Evolutionary conservation across 2,329 filamentous ascomycete species (phyloP).

Genomic region (Monilinia aucupariae): DNA sequence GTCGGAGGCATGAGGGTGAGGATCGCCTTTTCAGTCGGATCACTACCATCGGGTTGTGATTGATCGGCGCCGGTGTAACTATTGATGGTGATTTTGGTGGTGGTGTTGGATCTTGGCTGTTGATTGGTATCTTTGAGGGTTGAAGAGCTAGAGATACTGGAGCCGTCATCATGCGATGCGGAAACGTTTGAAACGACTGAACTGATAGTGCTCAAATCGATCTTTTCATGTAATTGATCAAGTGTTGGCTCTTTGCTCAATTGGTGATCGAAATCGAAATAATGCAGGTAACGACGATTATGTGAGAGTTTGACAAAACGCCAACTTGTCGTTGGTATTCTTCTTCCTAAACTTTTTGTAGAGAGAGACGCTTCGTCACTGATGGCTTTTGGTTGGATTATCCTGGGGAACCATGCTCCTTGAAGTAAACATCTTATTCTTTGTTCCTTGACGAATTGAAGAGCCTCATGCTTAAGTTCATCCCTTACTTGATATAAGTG

Average conservation of each 20-base stretch:
- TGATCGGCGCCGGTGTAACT: constrained; percentile 48
- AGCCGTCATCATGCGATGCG: constrained; percentile 43
- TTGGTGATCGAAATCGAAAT: constrained; percentile 72
- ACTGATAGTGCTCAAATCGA: constrained; percentile 82
- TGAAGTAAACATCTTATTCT: constrained; percentile 82
- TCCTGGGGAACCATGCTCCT: constrained; percentile 74
- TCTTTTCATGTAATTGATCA: constrained; percentile 69
- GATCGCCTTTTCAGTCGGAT: constrained; percentile 61
- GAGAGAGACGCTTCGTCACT: constrained; percentile 35
- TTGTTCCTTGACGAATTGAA: constrained; percentile 97
- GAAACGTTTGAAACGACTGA: constrained; percentile 87
- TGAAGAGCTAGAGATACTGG: constrained; percentile 40
- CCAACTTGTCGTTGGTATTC: constrained; percentile 44
- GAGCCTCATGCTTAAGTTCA: constrained; percentile 80
- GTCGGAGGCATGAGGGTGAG: constrained; percentile 77
- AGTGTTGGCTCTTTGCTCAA: constrained; percentile 61
- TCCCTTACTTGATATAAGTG: constrained; percentile 88
- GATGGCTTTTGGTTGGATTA: constrained; percentile 42
- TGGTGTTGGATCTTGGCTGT: constrained; percentile 35
- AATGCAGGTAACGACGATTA: constrained; percentile 85
- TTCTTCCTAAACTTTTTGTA: constrained; percentile 18
- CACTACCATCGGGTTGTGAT: constrained; percentile 34
- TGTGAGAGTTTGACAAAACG: constrained; percentile 85
- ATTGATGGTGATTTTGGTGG: constrained; percentile 88
- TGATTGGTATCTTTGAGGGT: constrained; percentile 36